Evolutionary conservation across 2,329 filamentous ascomycete species (phyloP).

Genomic region (Epichloe hybrida): DNA sequence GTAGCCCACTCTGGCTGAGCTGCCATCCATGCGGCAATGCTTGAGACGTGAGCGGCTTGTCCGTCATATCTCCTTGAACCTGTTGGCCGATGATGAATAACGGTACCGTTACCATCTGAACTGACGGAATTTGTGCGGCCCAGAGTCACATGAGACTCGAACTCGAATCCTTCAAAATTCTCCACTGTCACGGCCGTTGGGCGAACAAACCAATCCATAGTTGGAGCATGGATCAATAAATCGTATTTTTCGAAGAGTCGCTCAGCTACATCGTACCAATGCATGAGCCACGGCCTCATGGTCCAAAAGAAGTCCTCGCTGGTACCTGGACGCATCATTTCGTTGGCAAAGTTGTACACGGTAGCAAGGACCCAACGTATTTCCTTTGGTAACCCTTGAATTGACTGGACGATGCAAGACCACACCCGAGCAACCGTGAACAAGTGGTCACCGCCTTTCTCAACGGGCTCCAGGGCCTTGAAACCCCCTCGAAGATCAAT

Average conservation of each 20-base stretch:
- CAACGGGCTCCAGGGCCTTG: slow-evolving; percentile 9
- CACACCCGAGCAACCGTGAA: slow-evolving; percentile 18
- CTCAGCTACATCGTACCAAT: slow-evolving; percentile 16
- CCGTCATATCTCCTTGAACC: not conserved
- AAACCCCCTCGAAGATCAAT: slow-evolving; percentile 12
- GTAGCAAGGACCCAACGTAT: slow-evolving; percentile 19
- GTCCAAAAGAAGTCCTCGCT: slow-evolving; percentile 10
- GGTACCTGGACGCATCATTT: slow-evolving; percentile 12
- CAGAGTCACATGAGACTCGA: not conserved
- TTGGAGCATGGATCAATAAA: slow-evolving; percentile 9
- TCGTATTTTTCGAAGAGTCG: slow-evolving; percentile 10
- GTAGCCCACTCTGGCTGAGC: not conserved
- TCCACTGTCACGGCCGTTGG: slow-evolving; percentile 5
- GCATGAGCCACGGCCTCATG: slow-evolving; percentile 17
- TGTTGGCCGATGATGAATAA: not conserved
- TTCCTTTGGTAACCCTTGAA: slow-evolving; percentile 12
- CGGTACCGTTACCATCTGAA: slow-evolving; percentile 2
- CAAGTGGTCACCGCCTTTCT: slow-evolving; percentile 11
- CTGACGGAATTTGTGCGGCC: not conserved
- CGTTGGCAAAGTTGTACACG: slow-evolving; percentile 18
- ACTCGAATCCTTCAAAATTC: not conserved
- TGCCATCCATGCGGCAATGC: slow-evolving; percentile 6
- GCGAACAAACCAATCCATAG: slow-evolving; percentile 14
- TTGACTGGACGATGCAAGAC: slow-evolving; percentile 17
- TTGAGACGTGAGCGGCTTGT: not conserved